These are phyloP conservation scores for Trypethelium eluteriae DNA, from an alignment of 495 filamentous ascomycete species.

Conservation along the genomic window DNA sequence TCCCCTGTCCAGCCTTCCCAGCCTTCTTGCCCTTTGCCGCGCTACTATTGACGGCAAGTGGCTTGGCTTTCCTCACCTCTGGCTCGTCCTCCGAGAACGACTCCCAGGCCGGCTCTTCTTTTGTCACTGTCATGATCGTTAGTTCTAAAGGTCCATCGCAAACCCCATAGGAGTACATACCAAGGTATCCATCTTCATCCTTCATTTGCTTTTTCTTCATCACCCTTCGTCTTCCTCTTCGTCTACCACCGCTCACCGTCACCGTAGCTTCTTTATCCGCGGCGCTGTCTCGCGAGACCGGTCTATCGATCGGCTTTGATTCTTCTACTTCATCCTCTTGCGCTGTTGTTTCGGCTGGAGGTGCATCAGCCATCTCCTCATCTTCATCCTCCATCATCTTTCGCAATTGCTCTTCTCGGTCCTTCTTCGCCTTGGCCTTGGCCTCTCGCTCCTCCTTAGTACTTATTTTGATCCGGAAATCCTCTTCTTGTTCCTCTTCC, in stretches of 20 bases:
- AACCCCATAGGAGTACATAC: constrained; percentile 43
- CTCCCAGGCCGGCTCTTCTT: constrained; percentile 83
- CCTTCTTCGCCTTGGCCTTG: constrained; percentile 46
- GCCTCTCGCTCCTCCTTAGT: constrained; percentile 15
- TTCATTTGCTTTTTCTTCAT: constrained; percentile 84
- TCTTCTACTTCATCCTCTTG: constrained; percentile 46
- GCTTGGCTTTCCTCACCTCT: constrained; percentile 55
- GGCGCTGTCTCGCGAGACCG: constrained; percentile 21
- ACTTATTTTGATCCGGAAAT: constrained; percentile 31
- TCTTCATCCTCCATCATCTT: constrained; percentile 83
- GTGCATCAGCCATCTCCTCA: constrained; percentile 33
- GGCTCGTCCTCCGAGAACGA: constrained; percentile 93
- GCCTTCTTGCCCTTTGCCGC: constrained; percentile 51
- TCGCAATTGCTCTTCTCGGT: constrained; percentile 63
- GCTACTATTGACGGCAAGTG: constrained; percentile 24
- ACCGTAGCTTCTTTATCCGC: constrained; percentile 33
- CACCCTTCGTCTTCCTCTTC: constrained; percentile 71
- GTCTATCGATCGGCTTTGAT: constrained; percentile 35
- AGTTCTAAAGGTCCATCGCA: not conserved
- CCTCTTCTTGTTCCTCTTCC: constrained; percentile 61
- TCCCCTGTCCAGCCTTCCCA: constrained; percentile 64
- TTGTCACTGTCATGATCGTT: constrained; percentile 58
- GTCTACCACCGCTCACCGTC: constrained; percentile 53
- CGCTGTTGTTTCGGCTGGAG: constrained; percentile 14
- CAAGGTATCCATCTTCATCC: constrained; percentile 90